A percentile compares a stretch with the other conserved stretches of the same genome.
Conservation (phyloP, 176 grass and related monocot genomes). For the Triticum dicoccoides region DNA sequence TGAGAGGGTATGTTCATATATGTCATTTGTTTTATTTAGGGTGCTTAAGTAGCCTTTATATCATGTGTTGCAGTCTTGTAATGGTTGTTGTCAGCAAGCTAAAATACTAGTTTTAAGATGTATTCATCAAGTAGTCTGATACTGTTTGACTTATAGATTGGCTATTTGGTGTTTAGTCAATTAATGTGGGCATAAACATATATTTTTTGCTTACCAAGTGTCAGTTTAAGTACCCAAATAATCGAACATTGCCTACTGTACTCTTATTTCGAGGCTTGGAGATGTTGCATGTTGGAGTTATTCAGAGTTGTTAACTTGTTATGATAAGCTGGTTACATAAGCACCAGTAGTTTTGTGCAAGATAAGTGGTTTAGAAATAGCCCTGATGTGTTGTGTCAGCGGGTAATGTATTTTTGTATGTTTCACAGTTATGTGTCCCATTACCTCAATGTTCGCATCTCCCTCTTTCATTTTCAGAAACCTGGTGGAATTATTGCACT, state of each 20-base stretch:
- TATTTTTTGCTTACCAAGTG: background rate
- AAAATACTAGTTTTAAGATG: background rate
- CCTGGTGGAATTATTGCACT: constrained; percentile 83
- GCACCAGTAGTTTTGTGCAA: background rate
- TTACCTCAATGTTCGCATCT: constrained; percentile 11
- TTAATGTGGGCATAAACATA: background rate
- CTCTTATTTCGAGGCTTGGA: constrained; percentile 18
- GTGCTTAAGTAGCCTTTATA: background rate
- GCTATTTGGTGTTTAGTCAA: constrained; percentile 8
- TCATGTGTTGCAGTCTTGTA: background rate
- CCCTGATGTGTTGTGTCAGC: background rate
- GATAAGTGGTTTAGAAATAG: background rate
- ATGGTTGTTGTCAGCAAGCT: background rate
- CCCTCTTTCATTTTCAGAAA: constrained; percentile 60
- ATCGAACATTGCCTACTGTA: background rate
- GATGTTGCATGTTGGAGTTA: background rate
- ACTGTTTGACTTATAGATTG: constrained; percentile 3
- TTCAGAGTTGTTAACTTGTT: background rate
- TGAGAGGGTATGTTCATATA: constrained; percentile 56
- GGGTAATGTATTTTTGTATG: background rate
- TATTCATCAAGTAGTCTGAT: background rate
- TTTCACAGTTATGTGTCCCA: background rate
- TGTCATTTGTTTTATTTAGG: constrained; percentile 10
- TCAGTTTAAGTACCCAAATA: constrained; percentile 19
- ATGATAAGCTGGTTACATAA: constrained; percentile 1